Evolutionary conservation across 2,329 filamentous ascomycete genomes (phyloP).

Genomic region (Xylaria sp.): DNA sequence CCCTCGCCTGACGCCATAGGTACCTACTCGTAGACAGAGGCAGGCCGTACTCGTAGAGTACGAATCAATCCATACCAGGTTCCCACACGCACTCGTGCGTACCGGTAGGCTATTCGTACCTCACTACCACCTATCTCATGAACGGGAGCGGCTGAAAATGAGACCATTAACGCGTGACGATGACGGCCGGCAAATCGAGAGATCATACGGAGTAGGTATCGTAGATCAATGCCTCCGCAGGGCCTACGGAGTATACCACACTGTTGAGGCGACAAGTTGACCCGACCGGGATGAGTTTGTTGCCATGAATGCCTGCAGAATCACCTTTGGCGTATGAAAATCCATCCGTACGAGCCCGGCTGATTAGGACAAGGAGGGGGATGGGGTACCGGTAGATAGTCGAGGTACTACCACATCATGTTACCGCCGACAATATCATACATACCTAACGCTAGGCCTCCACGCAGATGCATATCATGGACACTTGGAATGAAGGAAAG

Average conservation of each 20-base stretch:
- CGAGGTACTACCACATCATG: conserved; percentile 6
- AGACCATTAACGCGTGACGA: neutral
- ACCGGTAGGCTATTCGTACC: no score
- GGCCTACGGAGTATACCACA: no score
- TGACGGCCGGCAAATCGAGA: neutral
- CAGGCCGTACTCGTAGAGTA: no score
- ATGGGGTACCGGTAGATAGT: conserved; percentile 6
- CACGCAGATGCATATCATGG: conserved; percentile 9
- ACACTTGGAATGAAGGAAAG: conserved; percentile 2
- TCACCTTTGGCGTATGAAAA: neutral
- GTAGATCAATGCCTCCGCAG: no score
- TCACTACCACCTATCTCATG: neutral
- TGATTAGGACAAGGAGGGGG: conserved; percentile 20
- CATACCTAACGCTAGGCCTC: conserved; percentile 13
- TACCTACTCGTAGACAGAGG: neutral
- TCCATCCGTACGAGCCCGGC: neutral
- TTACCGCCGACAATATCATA: conserved; percentile 3
- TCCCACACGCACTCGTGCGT: no score
- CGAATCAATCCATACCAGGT: no score
- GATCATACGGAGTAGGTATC: neutral
- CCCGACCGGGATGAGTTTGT: neutral
- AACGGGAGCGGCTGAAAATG: neutral
- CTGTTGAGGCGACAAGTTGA: neutral
- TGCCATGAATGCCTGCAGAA: no score
- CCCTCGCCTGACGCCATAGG: neutral